Base-by-base conservation (phyloP, 768 basidiomycete species). In the Phaeotremella fagi region DNA sequence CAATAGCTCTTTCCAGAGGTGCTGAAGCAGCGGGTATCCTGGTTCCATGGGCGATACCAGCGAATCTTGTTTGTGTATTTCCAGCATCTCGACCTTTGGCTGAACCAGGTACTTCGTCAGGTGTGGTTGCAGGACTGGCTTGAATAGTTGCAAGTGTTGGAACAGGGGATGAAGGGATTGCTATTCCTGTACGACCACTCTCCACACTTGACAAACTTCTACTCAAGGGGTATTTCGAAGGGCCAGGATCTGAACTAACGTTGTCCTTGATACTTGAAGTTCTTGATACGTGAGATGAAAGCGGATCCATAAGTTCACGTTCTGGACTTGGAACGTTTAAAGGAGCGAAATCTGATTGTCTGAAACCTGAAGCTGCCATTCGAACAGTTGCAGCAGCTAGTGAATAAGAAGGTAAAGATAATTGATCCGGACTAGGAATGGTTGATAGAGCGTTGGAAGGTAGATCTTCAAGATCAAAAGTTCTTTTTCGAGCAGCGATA, bases 241-340 rank as follows among this genome's bases (percentile, higher is more conserved):
- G 68, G 15, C 66, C 66, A 6, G 69, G 63, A 51, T 68, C 60
- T 26, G 68, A 68, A 27, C 59, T 68, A 1, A 64, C 55, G 46
- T 60, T 59, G 22, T 57, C 55, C 29, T 47, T 41, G 43, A 45
- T 5, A 23, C 50, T 50, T 1, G 44, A 25, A 9, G 48, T n/a
- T 4, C 25, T 41, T 11, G 56, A 49, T 22, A 54, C 28, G 33
- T 59, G 48, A 2, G 56, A 49, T 3, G 60, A 48, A 83, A 95
- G 84, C 0, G 91, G 91, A 74, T 95, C 91, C 9, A 85, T 85
- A 23, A 94, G 80, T 68, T 95, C 91, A 61, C 87, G 84, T 68
- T 97, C 91, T 0, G 91, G 91, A 11, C 86, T 88, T 1, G 91
- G 90, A 0, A 92, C 79, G 0, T 88, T 84, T 23, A 97, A 79